Evolutionary conservation across 345 rosid species (phyloP).

Genomic region (Hirschfeldia incana): DNA sequence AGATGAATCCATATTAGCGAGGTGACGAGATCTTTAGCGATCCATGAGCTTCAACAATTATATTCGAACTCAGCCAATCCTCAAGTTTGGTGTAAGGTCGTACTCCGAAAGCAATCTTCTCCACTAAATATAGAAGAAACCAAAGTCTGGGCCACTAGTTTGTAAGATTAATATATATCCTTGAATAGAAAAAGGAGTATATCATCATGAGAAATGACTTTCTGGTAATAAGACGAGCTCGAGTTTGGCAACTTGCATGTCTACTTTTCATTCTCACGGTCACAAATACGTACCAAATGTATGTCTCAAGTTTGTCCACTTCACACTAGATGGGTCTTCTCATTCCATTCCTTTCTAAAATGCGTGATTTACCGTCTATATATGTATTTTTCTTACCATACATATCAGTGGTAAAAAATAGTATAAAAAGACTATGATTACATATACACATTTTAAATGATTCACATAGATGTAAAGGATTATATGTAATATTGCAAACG

Average conservation of each 20-base stretch:
- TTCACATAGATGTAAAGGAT: neutral
- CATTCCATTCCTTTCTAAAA: conserved; percentile 5
- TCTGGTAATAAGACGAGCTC: conserved; percentile 33
- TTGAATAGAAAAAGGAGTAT: conserved; percentile 5
- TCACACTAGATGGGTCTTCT: conserved; percentile 28
- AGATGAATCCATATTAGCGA: conserved; percentile 13
- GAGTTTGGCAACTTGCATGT: conserved; percentile 36
- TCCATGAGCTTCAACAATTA: conserved; percentile 13
- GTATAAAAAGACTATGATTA: neutral
- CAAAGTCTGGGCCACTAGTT: conserved; percentile 23
- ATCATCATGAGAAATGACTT: conserved; percentile 32
- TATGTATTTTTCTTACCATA: neutral
- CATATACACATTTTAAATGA: neutral
- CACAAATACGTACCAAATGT: conserved; percentile 17
- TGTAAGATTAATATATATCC: conserved; percentile 10
- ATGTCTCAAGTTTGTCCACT: conserved; percentile 34
- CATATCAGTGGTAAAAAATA: neutral
- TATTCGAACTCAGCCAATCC: conserved; percentile 26
- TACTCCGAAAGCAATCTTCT: conserved; percentile 26
- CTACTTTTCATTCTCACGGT: conserved; percentile 27
- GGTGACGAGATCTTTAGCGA: neutral
- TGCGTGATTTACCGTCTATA: neutral
- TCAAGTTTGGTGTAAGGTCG: conserved; percentile 24
- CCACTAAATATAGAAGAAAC: conserved; percentile 28
- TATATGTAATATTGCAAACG: neutral